Conservation (phyloP, 2,329 filamentous ascomycete genomes). For the Lecanoromycetidae sp. region DNA sequence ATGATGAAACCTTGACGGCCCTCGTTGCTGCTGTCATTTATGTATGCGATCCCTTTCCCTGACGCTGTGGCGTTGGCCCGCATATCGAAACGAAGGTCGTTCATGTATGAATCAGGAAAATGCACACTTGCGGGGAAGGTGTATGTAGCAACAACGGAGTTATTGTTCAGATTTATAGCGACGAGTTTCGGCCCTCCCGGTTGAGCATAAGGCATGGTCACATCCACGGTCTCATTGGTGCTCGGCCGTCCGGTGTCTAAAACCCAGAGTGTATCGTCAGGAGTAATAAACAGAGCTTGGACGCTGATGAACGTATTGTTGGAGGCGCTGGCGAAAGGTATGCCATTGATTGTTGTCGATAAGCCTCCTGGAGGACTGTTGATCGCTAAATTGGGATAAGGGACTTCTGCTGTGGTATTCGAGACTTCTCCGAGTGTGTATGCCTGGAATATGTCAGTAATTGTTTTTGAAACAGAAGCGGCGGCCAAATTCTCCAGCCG, state of each 20-base stretch:
- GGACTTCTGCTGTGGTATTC: conserved; percentile 35
- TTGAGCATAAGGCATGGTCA: conserved; percentile 33
- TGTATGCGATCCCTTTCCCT: conserved; percentile 33
- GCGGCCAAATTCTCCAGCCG: too few relatives aligned
- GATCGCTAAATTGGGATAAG: conserved; percentile 33
- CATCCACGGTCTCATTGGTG: conserved; percentile 27
- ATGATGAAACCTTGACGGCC: conserved; percentile 37
- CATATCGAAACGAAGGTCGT: conserved; percentile 37
- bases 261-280: conserved; percentile 35
- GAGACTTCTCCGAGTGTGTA: conserved; percentile 38
- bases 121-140: conserved; percentile 33
- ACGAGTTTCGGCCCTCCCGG: conserved; percentile 36
- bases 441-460: conserved; percentile 4
- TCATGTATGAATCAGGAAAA: conserved; percentile 37
- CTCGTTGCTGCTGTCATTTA: conserved; percentile 36
- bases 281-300: conserved; percentile 36
- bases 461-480: too few relatives aligned
- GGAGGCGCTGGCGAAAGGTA: conserved; percentile 36
- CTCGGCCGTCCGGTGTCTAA: conserved; percentile 36
- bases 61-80: conserved; percentile 28
- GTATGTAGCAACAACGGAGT: conserved; percentile 30
- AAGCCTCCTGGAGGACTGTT: conserved; percentile 27
- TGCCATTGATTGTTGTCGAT: conserved; percentile 31
- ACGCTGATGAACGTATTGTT: conserved; percentile 31
- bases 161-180: conserved; percentile 31